Base-by-base conservation (phyloP, 345 rosid genomes). In the Crucihimalaya himalaica region DNA sequence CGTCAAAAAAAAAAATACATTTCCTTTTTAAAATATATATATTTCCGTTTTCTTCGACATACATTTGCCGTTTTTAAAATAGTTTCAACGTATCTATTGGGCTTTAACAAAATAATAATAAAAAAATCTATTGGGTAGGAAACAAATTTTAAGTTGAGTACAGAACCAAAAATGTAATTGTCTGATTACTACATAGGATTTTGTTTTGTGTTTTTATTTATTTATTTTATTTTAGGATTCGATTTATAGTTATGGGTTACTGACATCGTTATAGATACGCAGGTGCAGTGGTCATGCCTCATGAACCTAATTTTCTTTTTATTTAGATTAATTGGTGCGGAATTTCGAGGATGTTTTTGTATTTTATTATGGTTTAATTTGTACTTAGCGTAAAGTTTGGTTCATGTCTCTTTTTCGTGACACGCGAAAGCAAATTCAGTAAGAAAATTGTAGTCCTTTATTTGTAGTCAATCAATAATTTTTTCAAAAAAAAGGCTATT, bases 241-340 rank as follows among this genome's bases (percentile, higher is more conserved):
- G 7, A 19, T 52, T 31, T 3, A 18, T 45, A 69, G n/a, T 19
- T 62, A 61, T 61, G 37, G 37, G 74, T 43, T 52, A 27, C 66
- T 69, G 79, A 69, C 79, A 68, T 31, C 19, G 39, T 74, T 55
- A 50, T 28, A 62, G 29, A 21, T 34, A 67, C 59, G 73, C 73
- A 74, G 73, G 37, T 58, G 63, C 55, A 74, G 20, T 68, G 50
- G 79, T 76, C 75, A 68, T 62, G 48, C 60, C 12, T 67, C 62
- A 42, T 51, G 52, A 45, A 63, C 74, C 68, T 75, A 75, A 60
- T 51, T 40, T 29, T 8, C 15, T 67, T 39, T 14, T 29, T 50
- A 5, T 9, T 35, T 9, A 13, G 47, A 18, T 47, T 42, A 13
- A 35, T 58, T 39, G 42, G 50, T 68, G 13, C 4, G 16, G 63